Evolutionary conservation across 139 green algal species (phyloP).

Genomic region (Asterochloris erici): DNA sequence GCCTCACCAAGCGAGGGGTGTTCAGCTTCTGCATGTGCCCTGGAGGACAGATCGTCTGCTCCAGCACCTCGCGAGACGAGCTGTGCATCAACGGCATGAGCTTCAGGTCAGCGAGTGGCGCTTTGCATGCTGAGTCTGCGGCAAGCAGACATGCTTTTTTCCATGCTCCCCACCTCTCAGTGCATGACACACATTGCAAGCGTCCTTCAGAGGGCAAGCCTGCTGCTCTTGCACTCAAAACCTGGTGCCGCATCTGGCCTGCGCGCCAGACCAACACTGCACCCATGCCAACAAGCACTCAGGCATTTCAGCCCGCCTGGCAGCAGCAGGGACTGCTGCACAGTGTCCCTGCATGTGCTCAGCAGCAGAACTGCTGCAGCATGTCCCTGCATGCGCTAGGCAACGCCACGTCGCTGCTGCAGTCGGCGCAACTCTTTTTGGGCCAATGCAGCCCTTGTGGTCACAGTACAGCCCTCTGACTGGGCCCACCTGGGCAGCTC

Average conservation of each 20-base stretch:
- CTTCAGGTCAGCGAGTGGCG: slow-evolving; percentile 50
- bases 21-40: slow-evolving; percentile 94
- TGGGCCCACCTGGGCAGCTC: slow-evolving; percentile 58
- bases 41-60: slow-evolving; percentile 75
- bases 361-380: too few relatives aligned
- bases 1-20: slow-evolving; percentile 33
- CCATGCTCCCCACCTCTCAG: too few relatives aligned
- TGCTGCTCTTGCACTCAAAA: too few relatives aligned
- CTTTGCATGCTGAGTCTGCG: background rate
- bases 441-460: slow-evolving; percentile 82
- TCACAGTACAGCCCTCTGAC: slow-evolving; percentile 51
- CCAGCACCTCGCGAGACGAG: slow-evolving; percentile 53
- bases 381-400: background rate
- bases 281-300: too few relatives aligned
- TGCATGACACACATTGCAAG: too few relatives aligned
- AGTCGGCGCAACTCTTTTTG: slow-evolving; percentile 53
- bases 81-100: slow-evolving; percentile 91
- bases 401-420: background rate
- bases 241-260: too few relatives aligned
- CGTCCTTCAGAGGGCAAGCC: too few relatives aligned
- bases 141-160: background rate
- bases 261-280: too few relatives aligned
- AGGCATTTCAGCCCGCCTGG: too few relatives aligned
- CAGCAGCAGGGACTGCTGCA: too few relatives aligned
- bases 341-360: too few relatives aligned